Evolutionary conservation across 331 rosid species (phyloP), one percentile per base, ranked within the genome.

Genomic region (Cucumis variabilis): DNA sequence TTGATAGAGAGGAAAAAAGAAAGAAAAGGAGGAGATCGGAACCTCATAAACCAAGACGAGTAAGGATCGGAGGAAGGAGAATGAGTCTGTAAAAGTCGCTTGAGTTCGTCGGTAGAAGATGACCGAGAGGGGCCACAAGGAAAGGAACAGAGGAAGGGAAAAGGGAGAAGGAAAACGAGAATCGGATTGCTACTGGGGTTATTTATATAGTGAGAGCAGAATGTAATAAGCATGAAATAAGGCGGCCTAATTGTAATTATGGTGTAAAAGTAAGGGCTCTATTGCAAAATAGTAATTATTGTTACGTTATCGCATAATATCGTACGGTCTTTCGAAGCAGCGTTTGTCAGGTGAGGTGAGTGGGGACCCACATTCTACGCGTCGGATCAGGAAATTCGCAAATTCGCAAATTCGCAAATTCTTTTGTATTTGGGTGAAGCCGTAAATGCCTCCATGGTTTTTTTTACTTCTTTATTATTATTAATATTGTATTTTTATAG

Each of bases 41-140:
- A 94, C 97, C 98, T 95, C 98, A 97, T 97, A 97, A 97, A 97
- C 99, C 97, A 96, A 91, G 98, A 90, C 94, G 99, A 93, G 86
- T 90, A 73, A 63, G 91, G 89, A 94, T 94, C 99, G 94, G 88
- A 65, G 75, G 67, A 91, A 93, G 90, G 90, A 91, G 15, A 91
- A 93, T 41, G 92, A 90, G 95, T 88, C 91, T 87, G 80, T 51
- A 88, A 33, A 92, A 82, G 74, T 86, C 90, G 88, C 90, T 68
- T 58, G 91, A 37, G 75, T 83, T 83, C 44, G 58, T 83, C 75
- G 75, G 60, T n/a, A 37, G 41, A 46, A n/a, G 86, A 44, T 65
- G 53, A n/a, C 58, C n/a, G 86, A 41, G 74, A 13, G 86, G 65
- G 74, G 86, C 41, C 72, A 86, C 17, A 79, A 11, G n/a, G 74